Evolutionary conservation across 306 rosid species (phyloP).

Genomic region (Casuarina equisetifolia): DNA sequence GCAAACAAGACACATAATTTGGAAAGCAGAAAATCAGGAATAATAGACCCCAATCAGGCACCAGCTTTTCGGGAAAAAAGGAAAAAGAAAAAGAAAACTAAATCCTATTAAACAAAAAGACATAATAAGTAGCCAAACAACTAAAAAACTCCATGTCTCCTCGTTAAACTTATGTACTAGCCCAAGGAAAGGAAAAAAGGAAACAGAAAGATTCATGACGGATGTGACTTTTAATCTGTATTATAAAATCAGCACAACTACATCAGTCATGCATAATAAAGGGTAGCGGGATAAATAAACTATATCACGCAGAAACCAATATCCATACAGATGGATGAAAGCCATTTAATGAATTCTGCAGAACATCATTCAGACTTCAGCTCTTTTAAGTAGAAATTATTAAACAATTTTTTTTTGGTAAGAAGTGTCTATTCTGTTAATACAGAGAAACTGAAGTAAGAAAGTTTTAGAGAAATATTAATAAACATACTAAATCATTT

Average conservation of each 20-base stretch:
- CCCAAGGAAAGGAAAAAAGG: not conserved
- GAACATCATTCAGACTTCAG: not conserved
- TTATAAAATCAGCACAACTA: not conserved
- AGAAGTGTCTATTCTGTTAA: not conserved
- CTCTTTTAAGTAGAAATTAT: not conserved
- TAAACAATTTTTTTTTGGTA: not conserved
- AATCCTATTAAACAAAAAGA: not conserved
- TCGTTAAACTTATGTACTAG: not conserved
- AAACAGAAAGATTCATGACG: not conserved
- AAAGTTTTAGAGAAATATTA: not conserved
- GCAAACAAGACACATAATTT: not conserved
- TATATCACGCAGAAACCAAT: not conserved
- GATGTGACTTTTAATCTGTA: not conserved
- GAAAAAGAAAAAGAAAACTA: too few relatives aligned
- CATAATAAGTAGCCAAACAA: not conserved
- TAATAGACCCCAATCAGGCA: not conserved
- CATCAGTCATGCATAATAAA: not conserved
- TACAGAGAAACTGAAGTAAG: not conserved
- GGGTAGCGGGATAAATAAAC: too few relatives aligned
- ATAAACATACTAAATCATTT: not conserved
- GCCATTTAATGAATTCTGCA: not conserved
- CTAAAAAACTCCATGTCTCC: not conserved
- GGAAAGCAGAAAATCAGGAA: not conserved
- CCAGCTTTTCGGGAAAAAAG: too few relatives aligned
- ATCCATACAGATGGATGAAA: not conserved